Evolutionary conservation across 1,139 yeast genomes (phyloP).

Genomic region (Suhomyces kunorum): DNA sequence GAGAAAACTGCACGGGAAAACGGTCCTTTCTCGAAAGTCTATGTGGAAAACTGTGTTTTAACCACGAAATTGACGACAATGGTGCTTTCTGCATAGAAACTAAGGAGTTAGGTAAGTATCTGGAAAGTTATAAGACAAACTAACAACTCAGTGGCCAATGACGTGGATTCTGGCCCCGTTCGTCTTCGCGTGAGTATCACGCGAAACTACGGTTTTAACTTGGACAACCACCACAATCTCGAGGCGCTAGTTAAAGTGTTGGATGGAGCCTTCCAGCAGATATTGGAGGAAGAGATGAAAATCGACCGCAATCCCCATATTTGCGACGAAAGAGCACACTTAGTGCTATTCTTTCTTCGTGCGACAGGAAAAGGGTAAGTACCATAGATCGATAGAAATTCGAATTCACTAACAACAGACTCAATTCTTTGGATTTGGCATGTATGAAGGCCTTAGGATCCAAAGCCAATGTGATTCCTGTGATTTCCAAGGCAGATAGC

Average conservation of each 20-base stretch:
- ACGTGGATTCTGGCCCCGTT: conserved; percentile 25
- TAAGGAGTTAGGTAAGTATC: background rate
- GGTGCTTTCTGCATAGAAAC: background rate
- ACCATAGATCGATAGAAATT: background rate
- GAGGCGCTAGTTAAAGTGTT: conserved; percentile 45
- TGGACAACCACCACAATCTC: conserved; percentile 35
- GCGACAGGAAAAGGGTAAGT: conserved; percentile 54
- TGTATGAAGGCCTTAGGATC: conserved; percentile 51
- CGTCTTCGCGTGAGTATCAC: conserved; percentile 28
- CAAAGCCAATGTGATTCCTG: conserved; percentile 58
- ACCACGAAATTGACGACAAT: background rate
- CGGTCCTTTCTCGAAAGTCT: conserved; percentile 35
- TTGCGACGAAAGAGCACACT: conserved; percentile 64
- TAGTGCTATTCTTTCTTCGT: conserved; percentile 58
- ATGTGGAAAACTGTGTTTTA: conserved; percentile 20
- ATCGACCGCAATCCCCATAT: conserved; percentile 56
- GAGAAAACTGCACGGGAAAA: conserved; percentile 40
- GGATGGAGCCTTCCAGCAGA: conserved; percentile 55
- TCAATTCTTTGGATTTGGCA: conserved; percentile 43
- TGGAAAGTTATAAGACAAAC: background rate
- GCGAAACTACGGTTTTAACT: conserved; percentile 33
- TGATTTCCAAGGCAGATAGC: conserved; percentile 59
- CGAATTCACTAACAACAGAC: conserved; percentile 22
- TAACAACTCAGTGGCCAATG: conserved; percentile 19
- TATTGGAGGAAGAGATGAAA: conserved; percentile 60